phyloP scores from a whole-genome alignment of 495 filamentous ascomycete genomes.

The Xylaria cubensis region DNA sequence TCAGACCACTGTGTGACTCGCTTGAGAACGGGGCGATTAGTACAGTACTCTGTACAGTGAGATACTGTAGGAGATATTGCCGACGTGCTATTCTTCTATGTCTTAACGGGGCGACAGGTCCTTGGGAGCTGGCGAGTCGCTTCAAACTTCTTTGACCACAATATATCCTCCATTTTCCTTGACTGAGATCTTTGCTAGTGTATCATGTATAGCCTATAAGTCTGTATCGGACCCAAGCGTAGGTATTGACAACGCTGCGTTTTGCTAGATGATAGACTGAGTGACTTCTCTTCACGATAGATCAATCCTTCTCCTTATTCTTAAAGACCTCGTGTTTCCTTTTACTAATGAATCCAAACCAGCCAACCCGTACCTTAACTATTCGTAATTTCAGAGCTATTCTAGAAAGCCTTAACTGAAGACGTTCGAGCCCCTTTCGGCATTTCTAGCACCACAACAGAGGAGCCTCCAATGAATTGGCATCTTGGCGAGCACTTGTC shows the following conservation, averaged over 20 bases:
- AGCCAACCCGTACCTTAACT: neutral
- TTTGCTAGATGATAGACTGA: neutral
- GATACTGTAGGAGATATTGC: neutral
- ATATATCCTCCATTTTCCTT: neutral
- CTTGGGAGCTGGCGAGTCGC: neutral
- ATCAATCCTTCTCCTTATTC: neutral
- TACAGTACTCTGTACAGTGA: neutral
- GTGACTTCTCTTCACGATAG: slow-evolving; percentile 2
- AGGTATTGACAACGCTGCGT: neutral
- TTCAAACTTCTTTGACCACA: too few species aligned
- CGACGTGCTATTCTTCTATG: too few species aligned
- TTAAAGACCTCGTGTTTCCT: neutral
- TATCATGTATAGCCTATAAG: neutral
- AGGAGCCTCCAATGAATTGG: neutral
- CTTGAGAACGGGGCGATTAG: neutral
- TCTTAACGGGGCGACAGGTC: too few species aligned
- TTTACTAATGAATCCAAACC: neutral
- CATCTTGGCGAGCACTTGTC: neutral
- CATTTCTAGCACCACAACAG: neutral
- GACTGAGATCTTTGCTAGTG: neutral
- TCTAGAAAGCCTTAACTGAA: neutral
- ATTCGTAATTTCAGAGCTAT: neutral
- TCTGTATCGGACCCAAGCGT: too few species aligned
- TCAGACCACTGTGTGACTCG: slow-evolving; percentile 10
- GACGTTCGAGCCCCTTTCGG: neutral